A percentile compares a stretch with the other conserved stretches of the same genome.
These are phyloP conservation scores for Gentiana dahurica DNA, from an alignment of 257 asterid genomes.

Conservation along the genomic window DNA sequence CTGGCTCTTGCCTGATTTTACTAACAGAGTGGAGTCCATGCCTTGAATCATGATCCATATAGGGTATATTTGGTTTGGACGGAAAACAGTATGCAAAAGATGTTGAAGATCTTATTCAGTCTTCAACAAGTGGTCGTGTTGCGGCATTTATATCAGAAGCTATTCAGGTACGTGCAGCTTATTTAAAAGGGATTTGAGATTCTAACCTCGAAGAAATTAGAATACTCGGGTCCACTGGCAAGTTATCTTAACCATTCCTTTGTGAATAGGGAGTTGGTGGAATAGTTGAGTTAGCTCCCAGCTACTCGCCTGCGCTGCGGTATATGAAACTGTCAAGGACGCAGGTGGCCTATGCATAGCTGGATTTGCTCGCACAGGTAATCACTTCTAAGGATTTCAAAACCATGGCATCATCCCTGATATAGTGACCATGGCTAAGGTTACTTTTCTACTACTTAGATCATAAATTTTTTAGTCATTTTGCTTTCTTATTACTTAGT, in stretches of 20 bases:
- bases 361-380: slow-evolving; percentile 63
- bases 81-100: slow-evolving; percentile 53
- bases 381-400: slow-evolving; percentile 70
- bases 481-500: too few relatives aligned
- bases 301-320: slow-evolving; percentile 55
- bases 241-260: background rate
- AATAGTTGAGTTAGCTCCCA: slow-evolving; percentile 64
- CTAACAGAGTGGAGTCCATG: slow-evolving; percentile 67
- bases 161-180: slow-evolving; percentile 56
- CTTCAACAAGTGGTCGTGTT: slow-evolving; percentile 58
- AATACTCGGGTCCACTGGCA: too few relatives aligned
- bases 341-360: slow-evolving; percentile 64
- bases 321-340: slow-evolving; percentile 29
- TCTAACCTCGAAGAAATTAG: too few relatives aligned
- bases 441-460: too few relatives aligned
- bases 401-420: slow-evolving; percentile 54
- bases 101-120: slow-evolving; percentile 55
- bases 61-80: slow-evolving; percentile 62
- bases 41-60: slow-evolving; percentile 64
- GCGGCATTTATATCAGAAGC: slow-evolving; percentile 73
- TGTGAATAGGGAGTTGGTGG: slow-evolving; percentile 61
- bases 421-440: too few relatives aligned
- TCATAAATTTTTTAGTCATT: too few relatives aligned
- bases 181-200: too few relatives aligned
- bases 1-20: background rate